Base-by-base conservation (phyloP, 371 early-diverging fungal genomes). In the Mortierella sp. region DNA sequence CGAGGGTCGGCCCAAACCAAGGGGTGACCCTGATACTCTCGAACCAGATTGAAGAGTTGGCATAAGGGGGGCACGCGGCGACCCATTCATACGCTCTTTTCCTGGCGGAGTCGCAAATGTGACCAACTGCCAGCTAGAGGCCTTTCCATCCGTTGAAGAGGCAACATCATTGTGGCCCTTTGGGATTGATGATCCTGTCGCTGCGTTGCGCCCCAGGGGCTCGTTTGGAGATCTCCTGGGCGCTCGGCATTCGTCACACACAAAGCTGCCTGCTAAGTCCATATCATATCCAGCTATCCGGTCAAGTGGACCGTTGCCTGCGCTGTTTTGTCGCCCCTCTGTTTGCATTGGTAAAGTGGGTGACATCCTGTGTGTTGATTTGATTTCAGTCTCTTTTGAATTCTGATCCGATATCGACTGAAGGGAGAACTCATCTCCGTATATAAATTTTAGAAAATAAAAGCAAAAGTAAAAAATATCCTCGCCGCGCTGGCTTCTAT, bases 381-480 rank as follows among this genome's bases (percentile, higher is more conserved):
- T 37, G 37, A 9, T 3, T 3, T 37, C 37, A 3, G 37, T 9
- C 9, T 37, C 9, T 37, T 37, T 37, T 9, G 37, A 37, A 37
- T 37, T 37, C 9, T 37, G 46, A 7, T 62, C 50, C 2, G 77
- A 55, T 26, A 76, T 46, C 7, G 77, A 69, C 5, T 72, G 51
- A 14, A 79, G 29, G 1, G 79, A 79, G 57, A 79, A 79, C 53
- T 79, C 79, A 18, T 79, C 79, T 3, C 64, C 64, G 26, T 72
- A 79, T 19, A 79, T 79, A 25, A 79, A 79, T 61, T 79, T 79
- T 46, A 79, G 57, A 19, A 79, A 79, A 46, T 79, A 79, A 48
- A 79, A 79, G 57, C 79, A 79, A 52, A 79, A 79, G 37, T 79
- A 79, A 26, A 79, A 79, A 16, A 79, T 79, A 25, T 79, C 79